phyloP scores from a whole-genome alignment of 208 protist species.

The Crithidia sp. region DNA sequence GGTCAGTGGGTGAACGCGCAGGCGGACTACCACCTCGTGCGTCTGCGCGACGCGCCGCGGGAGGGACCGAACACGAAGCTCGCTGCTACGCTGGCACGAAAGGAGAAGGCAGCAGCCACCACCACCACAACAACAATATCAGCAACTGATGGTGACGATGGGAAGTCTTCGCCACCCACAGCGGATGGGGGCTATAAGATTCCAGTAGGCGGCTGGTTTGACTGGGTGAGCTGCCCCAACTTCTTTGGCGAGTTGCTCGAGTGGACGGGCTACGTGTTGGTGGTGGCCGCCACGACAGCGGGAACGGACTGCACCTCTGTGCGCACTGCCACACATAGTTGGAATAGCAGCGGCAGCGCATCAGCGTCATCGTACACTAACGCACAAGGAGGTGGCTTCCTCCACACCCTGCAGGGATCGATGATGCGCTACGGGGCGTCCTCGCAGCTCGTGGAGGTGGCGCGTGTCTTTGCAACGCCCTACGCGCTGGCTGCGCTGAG shows the following conservation, averaged over 20 bases:
- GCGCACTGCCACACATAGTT: background rate
- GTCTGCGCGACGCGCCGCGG: slow-evolving; percentile 24
- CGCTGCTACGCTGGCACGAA: background rate
- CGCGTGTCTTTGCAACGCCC: slow-evolving; percentile 19
- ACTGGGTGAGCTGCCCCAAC: slow-evolving; percentile 80
- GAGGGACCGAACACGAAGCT: background rate
- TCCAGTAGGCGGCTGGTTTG: slow-evolving; percentile 65
- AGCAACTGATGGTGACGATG: background rate
- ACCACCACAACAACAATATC: background rate
- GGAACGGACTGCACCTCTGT: background rate
- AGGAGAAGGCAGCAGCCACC: background rate
- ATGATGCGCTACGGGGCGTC: background rate
- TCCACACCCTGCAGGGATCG: background rate
- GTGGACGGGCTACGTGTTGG: slow-evolving; percentile 67
- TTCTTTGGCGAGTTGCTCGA: slow-evolving; percentile 83
- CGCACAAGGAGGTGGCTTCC: background rate
- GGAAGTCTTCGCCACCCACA: background rate
- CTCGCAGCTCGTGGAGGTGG: background rate
- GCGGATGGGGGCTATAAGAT: slow-evolving; percentile 44
- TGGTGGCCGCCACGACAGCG: slow-evolving; percentile 45
- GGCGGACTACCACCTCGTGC: slow-evolving; percentile 62
- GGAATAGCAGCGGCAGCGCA: too few relatives aligned
- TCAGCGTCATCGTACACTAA: too few relatives aligned
- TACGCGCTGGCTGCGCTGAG: slow-evolving; percentile 50
- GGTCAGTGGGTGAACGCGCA: slow-evolving; percentile 60